Evolutionary conservation across 768 basidiomycete genomes (phyloP).

Genomic region (Mycena floridula): DNA sequence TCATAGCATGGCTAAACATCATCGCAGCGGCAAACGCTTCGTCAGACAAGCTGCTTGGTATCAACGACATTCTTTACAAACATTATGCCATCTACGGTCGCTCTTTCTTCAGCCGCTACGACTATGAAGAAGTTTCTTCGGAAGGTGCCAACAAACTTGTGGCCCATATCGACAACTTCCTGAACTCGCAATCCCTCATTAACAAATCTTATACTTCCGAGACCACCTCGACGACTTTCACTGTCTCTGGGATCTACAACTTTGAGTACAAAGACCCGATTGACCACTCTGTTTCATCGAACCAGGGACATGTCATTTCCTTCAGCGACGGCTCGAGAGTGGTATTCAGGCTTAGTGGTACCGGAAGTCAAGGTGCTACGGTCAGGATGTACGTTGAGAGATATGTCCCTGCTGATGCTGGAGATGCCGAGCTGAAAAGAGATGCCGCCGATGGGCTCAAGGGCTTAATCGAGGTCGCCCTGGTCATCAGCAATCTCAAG

Average conservation of each 20-base stretch:
- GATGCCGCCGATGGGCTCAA: slow-evolving; percentile 86
- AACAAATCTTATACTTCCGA: slow-evolving; percentile 62
- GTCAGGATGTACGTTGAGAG: slow-evolving; percentile 95
- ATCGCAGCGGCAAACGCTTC: slow-evolving; percentile 79
- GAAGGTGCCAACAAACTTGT: slow-evolving; percentile 87
- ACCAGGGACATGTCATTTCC: slow-evolving; percentile 91
- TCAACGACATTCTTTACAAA: slow-evolving; percentile 83
- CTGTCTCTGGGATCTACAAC: slow-evolving; percentile 70
- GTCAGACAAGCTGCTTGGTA: slow-evolving; percentile 72
- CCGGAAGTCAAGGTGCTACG: slow-evolving; percentile 93
- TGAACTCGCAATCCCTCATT: slow-evolving; percentile 62
- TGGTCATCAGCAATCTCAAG: slow-evolving; percentile 79
- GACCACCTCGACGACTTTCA: slow-evolving; percentile 66
- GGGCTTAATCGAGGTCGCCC: slow-evolving; percentile 93
- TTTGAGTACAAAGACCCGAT: slow-evolving; percentile 99
- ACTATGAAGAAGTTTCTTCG: slow-evolving; percentile 96
- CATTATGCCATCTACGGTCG: slow-evolving; percentile 94
- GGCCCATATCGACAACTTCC: slow-evolving; percentile 63
- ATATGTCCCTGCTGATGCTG: slow-evolving; percentile 68
- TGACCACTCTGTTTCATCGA: slow-evolving; percentile 85
- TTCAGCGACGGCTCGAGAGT: slow-evolving; percentile 92
- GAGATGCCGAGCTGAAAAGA: slow-evolving; percentile 62
- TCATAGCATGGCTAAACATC: slow-evolving; percentile 93
- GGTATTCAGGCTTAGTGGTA: slow-evolving; percentile 94
- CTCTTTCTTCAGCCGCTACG: slow-evolving; percentile 97